Evolutionary conservation across 2,329 filamentous ascomycete genomes (phyloP), one percentile per base, ranked within the genome.

Genomic region (Madurella mycetomatis): DNA sequence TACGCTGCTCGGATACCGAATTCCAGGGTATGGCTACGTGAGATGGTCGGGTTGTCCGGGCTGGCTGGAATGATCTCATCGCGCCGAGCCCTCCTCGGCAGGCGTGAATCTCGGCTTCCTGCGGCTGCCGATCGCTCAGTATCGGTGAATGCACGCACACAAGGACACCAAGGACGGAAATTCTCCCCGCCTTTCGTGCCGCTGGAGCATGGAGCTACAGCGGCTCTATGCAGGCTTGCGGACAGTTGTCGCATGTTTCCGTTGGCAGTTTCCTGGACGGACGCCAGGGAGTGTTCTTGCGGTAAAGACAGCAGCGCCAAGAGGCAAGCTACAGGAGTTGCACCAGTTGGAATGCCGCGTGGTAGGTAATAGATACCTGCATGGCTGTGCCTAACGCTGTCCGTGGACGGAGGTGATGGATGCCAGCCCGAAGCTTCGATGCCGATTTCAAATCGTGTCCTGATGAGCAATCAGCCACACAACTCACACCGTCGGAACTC

Each of bases 391-490:
- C 45, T 42, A 41, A 52, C 41, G 25, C 13, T 8, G 39, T 17
- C 40, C 41, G 45, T 45, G 46, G 19, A 41, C 46, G 43, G 49
- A 16, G 46, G 25, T 17, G 46, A 11, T 49, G 34, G 25, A n/a
- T 18, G 16, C 4, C 31, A 9, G n/a, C 42, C 42, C 41, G 41
- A 32, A 12, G n/a, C 25, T 16, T 52, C 11, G 37, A 41, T 9
- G 40, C 48, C 46, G 49, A 53, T 56, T 56, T 56, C 47, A 50
- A 56, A 56, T 56, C 47, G 25, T 3, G 25, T 7, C 25, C 30
- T 25, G 54, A 53, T 53, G 54, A 56, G 54, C 46, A 56, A 56
- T 56, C 54, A 47, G 19, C 44, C 32, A 41, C 31, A 40, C 45
- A 41, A 39, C 45, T 31, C 45, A 32, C 46, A 37, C 47, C 53